A percentile compares a stretch with the other conserved stretches of the same genome.
Conservation (phyloP, 2,329 filamentous ascomycete species). For the Alternaria gaisen region DNA sequence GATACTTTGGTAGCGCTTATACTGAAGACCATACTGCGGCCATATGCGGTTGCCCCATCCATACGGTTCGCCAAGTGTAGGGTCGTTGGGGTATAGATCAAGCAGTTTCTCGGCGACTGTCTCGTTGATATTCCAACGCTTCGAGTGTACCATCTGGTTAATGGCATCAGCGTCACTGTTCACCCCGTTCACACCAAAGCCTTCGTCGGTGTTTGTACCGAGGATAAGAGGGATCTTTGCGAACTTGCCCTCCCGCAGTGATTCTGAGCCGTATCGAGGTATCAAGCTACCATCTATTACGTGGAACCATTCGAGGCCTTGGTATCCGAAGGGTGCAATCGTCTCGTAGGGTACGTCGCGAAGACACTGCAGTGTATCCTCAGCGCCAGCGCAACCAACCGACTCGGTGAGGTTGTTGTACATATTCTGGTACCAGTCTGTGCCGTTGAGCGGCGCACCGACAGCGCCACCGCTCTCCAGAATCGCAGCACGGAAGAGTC, state of each 20-base stretch:
- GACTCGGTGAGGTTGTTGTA: constrained; percentile 40
- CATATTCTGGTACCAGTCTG: constrained; percentile 45
- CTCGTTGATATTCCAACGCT: constrained; percentile 40
- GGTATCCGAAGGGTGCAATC: constrained; percentile 39
- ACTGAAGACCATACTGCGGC: constrained; percentile 40
- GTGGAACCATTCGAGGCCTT: constrained; percentile 44
- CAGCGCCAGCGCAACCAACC: constrained; percentile 34
- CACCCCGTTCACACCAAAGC: constrained; percentile 63
- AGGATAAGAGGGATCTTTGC: constrained; percentile 69
- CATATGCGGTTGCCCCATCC: constrained; percentile 43
- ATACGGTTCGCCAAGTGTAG: constrained; percentile 57
- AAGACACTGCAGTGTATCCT: constrained; percentile 39
- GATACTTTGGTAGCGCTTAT: constrained; percentile 40
- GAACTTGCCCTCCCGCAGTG: constrained; percentile 60
- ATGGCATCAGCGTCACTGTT: constrained; percentile 52
- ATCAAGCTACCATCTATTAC: constrained; percentile 41
- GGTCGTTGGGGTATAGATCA: constrained; percentile 47
- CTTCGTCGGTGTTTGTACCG: constrained; percentile 73
- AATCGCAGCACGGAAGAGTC: constrained; percentile 56
- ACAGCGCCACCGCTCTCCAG: constrained; percentile 49
- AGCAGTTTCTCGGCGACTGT: constrained; percentile 32
- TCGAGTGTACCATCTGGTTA: constrained; percentile 42
- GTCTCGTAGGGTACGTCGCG: constrained; percentile 37
- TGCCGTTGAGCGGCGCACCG: constrained; percentile 40
- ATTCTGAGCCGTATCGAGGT: constrained; percentile 45